These are phyloP conservation scores for Spencermartinsiella ligniputridi DNA, from an alignment of 1,139 yeast species.

Conservation along the genomic window DNA sequence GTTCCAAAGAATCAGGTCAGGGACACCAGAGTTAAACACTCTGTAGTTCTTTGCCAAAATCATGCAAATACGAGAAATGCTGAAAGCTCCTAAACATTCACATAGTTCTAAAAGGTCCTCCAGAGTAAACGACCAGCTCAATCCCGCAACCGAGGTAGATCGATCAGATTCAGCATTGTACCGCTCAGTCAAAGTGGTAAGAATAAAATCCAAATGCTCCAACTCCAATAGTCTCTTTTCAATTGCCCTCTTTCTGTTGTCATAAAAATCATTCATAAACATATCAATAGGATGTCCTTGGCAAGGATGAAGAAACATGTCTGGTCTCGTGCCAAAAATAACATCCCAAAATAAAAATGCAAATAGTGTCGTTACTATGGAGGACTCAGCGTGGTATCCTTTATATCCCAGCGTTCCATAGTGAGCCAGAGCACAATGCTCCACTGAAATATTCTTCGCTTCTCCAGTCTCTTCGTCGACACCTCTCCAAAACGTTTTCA, in stretches of 20 bases:
- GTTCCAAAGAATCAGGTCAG: slow-evolving; percentile 37
- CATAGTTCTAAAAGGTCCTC: slow-evolving; percentile 27
- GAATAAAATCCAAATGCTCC: slow-evolving; percentile 9
- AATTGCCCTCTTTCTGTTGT: slow-evolving; percentile 18
- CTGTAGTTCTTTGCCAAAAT: slow-evolving; percentile 29
- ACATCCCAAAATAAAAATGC: slow-evolving; percentile 32
- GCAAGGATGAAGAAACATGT: slow-evolving; percentile 32
- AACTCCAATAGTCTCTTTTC: slow-evolving; percentile 18
- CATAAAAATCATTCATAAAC: slow-evolving; percentile 22
- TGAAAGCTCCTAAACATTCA: slow-evolving; percentile 27
- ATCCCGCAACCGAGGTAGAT: slow-evolving; percentile 27
- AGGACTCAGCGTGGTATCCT: slow-evolving; percentile 37
- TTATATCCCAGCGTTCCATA: slow-evolving; percentile 30
- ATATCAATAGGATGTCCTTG: slow-evolving; percentile 34
- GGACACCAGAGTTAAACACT: slow-evolving; percentile 34
- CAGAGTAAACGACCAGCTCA: slow-evolving; percentile 31
- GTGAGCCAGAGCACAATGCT: slow-evolving; percentile 31
- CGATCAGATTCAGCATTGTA: slow-evolving; percentile 10
- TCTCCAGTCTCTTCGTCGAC: slow-evolving; percentile 5
- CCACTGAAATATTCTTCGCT: slow-evolving; percentile 27
- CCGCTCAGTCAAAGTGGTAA: slow-evolving; percentile 10
- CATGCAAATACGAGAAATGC: slow-evolving; percentile 25
- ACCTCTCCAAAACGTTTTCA: slow-evolving; percentile 3
- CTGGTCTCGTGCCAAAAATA: slow-evolving; percentile 23
- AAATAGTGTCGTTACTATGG: slow-evolving; percentile 31